These are phyloP conservation scores for Colletotrichum costaricense DNA, from an alignment of 2,329 filamentous ascomycete species.

Conservation along the genomic window DNA sequence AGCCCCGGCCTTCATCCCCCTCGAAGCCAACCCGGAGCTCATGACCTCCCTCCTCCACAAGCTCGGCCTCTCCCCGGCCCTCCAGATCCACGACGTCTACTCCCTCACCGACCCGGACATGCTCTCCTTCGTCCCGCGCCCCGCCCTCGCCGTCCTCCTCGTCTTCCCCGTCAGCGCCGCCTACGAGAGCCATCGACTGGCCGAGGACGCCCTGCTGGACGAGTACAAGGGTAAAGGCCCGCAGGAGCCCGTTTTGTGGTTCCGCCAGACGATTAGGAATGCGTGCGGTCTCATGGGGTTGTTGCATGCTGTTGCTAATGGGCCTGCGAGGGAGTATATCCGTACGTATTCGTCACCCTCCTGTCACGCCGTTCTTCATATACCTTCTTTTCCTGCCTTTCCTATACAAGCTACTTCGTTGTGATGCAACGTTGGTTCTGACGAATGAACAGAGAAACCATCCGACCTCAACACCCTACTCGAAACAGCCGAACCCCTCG, in stretches of 20 bases:
- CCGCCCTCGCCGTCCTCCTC: constrained; percentile 87
- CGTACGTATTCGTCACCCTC: constrained; percentile 49
- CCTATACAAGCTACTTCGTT: too few relatives aligned
- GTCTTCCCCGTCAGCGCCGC: constrained; percentile 86
- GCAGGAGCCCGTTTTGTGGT: constrained; percentile 87
- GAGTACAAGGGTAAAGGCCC: constrained; percentile 77
- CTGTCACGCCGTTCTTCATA: neutral
- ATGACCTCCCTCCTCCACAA: constrained; percentile 86
- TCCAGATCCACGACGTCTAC: constrained; percentile 92
- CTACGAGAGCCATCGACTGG: constrained; percentile 81
- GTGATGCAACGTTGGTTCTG: neutral
- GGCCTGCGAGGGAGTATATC: constrained; percentile 73
- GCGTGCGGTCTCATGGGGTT: constrained; percentile 93
- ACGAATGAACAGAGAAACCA: constrained; percentile 49
- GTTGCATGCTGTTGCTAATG: constrained; percentile 85
- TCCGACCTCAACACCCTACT: constrained; percentile 75
- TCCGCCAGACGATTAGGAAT: constrained; percentile 93
- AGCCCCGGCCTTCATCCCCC: constrained; percentile 65
- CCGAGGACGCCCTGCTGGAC: constrained; percentile 74
- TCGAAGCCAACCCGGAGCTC: constrained; percentile 85
- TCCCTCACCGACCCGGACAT: constrained; percentile 88
- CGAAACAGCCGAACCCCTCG: constrained; percentile 75
- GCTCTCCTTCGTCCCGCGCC: constrained; percentile 87
- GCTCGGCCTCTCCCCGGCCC: constrained; percentile 81
- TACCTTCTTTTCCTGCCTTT: neutral